Base-by-base conservation (phyloP, 2,329 filamentous ascomycete species). In the Rutstroemia sp. region DNA sequence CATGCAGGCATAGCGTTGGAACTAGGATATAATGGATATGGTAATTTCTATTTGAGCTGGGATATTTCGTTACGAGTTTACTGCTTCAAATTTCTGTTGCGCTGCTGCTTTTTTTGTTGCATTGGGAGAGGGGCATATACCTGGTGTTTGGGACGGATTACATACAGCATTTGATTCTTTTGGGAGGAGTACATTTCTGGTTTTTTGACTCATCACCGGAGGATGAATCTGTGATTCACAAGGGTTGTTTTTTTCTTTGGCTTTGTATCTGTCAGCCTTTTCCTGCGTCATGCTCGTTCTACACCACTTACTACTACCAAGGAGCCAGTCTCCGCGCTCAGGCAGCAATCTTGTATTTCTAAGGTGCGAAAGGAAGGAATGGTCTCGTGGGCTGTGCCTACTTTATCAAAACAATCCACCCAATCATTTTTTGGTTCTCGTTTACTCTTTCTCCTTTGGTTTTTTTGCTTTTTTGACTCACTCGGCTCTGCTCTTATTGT, bases 111-210 rank as follows among this genome's bases (percentile, higher is more conserved):
- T 57, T 36, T 25, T 47, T 45, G 44, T 61, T 58, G 64, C 64
- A 67, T 68, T 61, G 65, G 60, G 64, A 56, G 64, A 65, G 61
- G 61, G 64, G 58, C 63, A 59, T 64, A 67, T 68, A 67, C 65
- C 65, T 60, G 66, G 66, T 66, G 65, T 67, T 65, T 49, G 60
- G 58, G 60, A 60, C 55, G 46, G 57, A 57, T 36, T 21, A 48
- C 51, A 46, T 39, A 54, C n/a, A 40, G 30, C 16, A 57, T 53
- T 53, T 56, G 12, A 46, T 23, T 23, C 57, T 48, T 46, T 40
- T 14, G 38, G 23, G 50, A 52, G 55, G 36, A 36, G 48, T 42
- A 52, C 56, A 55, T 38, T 55, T 56, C 12, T 55, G 19, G 2
- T 23, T 9, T 53, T 57, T 53, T 59, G 12, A 44, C 48, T 54